A percentile compares a stretch with the other conserved stretches of the same genome.
Conservation (phyloP, 1,139 yeast species). For the Yamadazyma sp. region DNA sequence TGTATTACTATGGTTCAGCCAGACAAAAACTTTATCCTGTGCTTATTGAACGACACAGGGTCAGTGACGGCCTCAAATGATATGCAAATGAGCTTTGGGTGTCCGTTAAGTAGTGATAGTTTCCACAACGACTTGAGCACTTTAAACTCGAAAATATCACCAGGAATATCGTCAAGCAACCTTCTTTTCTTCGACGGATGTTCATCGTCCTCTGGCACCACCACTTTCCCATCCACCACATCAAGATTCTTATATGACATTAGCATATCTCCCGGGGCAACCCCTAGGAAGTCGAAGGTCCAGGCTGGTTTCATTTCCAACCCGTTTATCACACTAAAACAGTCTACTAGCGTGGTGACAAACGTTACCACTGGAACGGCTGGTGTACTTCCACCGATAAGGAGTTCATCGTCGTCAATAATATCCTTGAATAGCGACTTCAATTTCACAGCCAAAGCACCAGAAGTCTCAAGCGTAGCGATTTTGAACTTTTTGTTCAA, state of each 20-base stretch:
- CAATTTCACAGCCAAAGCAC: constrained; percentile 24
- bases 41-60: constrained; percentile 8
- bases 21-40: constrained; percentile 7
- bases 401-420: constrained; percentile 18
- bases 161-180: constrained; percentile 17
- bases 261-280: constrained; percentile 9
- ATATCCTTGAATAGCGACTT: constrained; percentile 24
- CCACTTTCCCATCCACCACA: constrained; percentile 2
- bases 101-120: constrained; percentile 9
- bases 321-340: constrained; percentile 36
- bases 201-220: constrained; percentile 1
- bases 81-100: constrained; percentile 14
- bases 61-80: constrained; percentile 14
- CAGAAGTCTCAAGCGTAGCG: constrained; percentile 27
- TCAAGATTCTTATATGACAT: constrained; percentile 3
- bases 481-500: constrained; percentile 28
- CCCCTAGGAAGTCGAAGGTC: constrained; percentile 30
- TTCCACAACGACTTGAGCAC: constrained; percentile 36
- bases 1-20: no score
- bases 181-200: constrained; percentile 16
- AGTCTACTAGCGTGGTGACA: constrained; percentile 27
- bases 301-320: constrained; percentile 35
- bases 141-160: constrained; percentile 38
- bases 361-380: constrained; percentile 21
- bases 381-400: constrained; percentile 19